Evolutionary conservation across 2,329 filamentous ascomycete genomes (phyloP), one percentile per base, ranked within the genome.

Genomic region (Venturia nashicola): DNA sequence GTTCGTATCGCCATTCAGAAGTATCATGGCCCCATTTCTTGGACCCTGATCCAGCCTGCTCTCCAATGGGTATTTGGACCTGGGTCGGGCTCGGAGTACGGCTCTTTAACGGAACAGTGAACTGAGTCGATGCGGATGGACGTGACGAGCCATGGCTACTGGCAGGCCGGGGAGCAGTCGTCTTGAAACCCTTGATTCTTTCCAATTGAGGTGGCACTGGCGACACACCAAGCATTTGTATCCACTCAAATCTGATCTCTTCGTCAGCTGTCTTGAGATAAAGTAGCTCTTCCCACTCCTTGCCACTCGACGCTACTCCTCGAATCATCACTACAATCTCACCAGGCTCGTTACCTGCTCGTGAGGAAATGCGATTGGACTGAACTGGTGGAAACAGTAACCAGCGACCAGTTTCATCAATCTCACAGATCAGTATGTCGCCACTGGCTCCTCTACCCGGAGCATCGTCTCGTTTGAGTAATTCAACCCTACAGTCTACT

Each of bases 321-420:
- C 91, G 86, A 63, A 97, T 82, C 92, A 97, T 97, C 65, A 96
- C 78, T 9, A 96, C 82, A 66, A 97, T 82, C 68, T 95, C 87
- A 36, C 85, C 83, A 62, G 83, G 80, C n/a, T 77, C 73, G 44
- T 91, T 86, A 14, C 91, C 91, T 65, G 82, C 85, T 46, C 93
- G 86, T 61, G 91, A 90, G 14, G 94, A 97, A 23, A 96, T 82
- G 66, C 84, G 82, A 43, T 82, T 80, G 67, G 85, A 81, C 20
- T 86, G 81, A n/a, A 97, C 81, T 0, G 94, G 93, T n/a, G 92
- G 89, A 70, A 99, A 96, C 0, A 99, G 81, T 5, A 99, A 82
- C 86, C 91, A 97, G 62, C 86, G 84, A 16, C 88, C 86, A 6
- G 83, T 82, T 62, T 84, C 83, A 55, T 91, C 91, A n/a, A 91